Conservation (phyloP, 2,329 filamentous ascomycete genomes). For the Alternaria gaisen region DNA sequence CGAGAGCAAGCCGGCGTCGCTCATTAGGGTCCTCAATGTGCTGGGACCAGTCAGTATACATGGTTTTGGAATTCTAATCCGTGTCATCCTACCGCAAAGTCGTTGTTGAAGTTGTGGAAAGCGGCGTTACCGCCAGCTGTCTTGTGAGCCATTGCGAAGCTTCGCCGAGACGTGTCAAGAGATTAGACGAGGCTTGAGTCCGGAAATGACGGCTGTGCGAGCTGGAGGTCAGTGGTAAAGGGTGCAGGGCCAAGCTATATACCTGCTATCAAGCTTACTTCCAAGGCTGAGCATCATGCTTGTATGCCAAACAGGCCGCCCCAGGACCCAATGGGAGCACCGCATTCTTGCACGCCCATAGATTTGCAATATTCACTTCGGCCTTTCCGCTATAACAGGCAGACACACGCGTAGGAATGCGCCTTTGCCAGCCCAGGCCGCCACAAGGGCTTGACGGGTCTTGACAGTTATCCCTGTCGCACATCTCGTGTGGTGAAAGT, state of each 20-base stretch:
- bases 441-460: constrained; percentile 15
- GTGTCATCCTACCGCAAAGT: constrained; percentile 40
- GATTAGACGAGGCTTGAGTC: constrained; percentile 21
- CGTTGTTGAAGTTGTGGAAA: constrained; percentile 41
- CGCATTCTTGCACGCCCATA: constrained; percentile 3
- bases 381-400: constrained; percentile 6
- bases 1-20: constrained; percentile 78
- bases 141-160: constrained; percentile 26
- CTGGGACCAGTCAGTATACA: neutral
- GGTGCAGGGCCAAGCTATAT: constrained; percentile 19
- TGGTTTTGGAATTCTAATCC: neutral
- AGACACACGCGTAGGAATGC: neutral
- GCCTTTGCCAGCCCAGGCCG: constrained; percentile 17
- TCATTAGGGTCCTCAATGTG: constrained; percentile 76
- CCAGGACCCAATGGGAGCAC: constrained; percentile 5
- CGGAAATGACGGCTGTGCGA: constrained; percentile 5
- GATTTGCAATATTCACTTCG: neutral
- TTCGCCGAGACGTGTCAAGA: constrained; percentile 19
- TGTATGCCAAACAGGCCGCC: neutral
- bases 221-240: constrained; percentile 6
- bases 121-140: constrained; percentile 36
- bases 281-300: constrained; percentile 3
- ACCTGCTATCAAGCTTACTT: constrained; percentile 13
- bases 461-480: constrained; percentile 5
- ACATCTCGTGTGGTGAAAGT: constrained; percentile 6